Percentiles rank a stretch among this genome's conserved stretches.
Evolutionary conservation across 139 green algal genomes (phyloP).

Genomic region (Astrephomene gubernaculifera): DNA sequence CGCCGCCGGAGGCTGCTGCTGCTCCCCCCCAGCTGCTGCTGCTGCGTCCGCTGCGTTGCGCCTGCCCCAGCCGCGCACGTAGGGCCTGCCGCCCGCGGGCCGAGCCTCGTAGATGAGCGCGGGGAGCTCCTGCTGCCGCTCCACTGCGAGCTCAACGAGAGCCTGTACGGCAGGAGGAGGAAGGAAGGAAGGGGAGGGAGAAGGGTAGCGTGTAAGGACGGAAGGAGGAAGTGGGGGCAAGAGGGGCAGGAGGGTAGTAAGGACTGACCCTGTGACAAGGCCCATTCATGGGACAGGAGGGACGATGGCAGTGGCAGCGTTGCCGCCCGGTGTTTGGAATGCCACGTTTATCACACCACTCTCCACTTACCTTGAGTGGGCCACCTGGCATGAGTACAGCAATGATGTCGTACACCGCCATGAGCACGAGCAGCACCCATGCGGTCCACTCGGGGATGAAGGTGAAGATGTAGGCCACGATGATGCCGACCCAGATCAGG

Average conservation of each 20-base stretch:
- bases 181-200: neutral
- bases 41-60: too few relatives aligned
- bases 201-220: too few relatives aligned
- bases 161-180: slow-evolving; percentile 55
- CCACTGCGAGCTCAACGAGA: slow-evolving; percentile 92
- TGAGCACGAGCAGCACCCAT: slow-evolving; percentile 93
- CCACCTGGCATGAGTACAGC: slow-evolving; percentile 93
- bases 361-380: slow-evolving; percentile 80
- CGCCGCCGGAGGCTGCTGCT: too few relatives aligned
- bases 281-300: too few relatives aligned
- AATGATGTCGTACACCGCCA: slow-evolving; percentile 96
- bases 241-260: too few relatives aligned
- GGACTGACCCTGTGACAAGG: too few relatives aligned
- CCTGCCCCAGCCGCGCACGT: slow-evolving; percentile 27
- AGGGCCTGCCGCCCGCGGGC: slow-evolving; percentile 52
- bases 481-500: slow-evolving; percentile 85
- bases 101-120: slow-evolving; percentile 95
- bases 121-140: slow-evolving; percentile 92
- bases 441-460: slow-evolving; percentile 95
- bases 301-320: too few relatives aligned
- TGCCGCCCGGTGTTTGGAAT: too few relatives aligned
- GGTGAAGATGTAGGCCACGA: slow-evolving; percentile 96
- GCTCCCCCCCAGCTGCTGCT: too few relatives aligned
- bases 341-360: neutral
- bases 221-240: too few relatives aligned